Percentiles rank a stretch among this genome's conserved stretches.
phyloP scores from a whole-genome alignment of 2,329 filamentous ascomycete genomes.

The Didymella arachidicola region DNA sequence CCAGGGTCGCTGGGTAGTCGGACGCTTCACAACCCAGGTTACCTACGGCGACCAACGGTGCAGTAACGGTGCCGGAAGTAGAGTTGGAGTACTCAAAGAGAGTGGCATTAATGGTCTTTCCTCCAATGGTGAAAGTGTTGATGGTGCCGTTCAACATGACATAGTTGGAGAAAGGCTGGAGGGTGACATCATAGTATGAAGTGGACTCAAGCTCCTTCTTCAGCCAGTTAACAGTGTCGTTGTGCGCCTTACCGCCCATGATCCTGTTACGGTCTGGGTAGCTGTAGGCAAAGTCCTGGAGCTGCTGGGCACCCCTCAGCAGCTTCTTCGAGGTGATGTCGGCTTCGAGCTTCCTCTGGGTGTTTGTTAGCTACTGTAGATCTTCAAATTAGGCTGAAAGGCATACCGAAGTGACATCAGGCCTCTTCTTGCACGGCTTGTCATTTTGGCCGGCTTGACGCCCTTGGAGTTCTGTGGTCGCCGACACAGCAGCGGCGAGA shows the following conservation, averaged over 20 bases:
- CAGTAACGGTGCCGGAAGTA: constrained; percentile 34
- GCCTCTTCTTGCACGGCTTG: constrained; percentile 27
- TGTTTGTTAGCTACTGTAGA: constrained; percentile 15
- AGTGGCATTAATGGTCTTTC: constrained; percentile 19
- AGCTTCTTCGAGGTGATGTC: constrained; percentile 40
- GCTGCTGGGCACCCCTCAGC: constrained; percentile 38
- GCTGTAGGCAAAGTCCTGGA: constrained; percentile 51
- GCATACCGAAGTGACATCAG: constrained; percentile 36
- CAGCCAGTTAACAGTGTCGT: constrained; percentile 52
- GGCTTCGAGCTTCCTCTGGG: constrained; percentile 38
- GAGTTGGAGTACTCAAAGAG: constrained; percentile 39
- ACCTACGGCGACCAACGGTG: constrained; percentile 36
- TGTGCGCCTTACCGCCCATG: constrained; percentile 50
- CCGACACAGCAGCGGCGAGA: constrained; percentile 31
- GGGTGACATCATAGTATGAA: constrained; percentile 50
- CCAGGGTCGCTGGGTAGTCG: constrained; percentile 68
- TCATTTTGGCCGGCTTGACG: constrained; percentile 25
- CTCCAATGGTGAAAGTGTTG: constrained; percentile 33
- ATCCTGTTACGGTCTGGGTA: constrained; percentile 49
- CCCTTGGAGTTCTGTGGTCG: constrained; percentile 22
- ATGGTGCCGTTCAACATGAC: constrained; percentile 34
- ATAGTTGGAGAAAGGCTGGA: constrained; percentile 38
- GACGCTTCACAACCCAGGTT: constrained; percentile 48
- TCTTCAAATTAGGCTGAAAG: not conserved
- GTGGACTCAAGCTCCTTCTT: constrained; percentile 40